A percentile compares a stretch with the other conserved stretches of the same genome.
These are phyloP conservation scores for Cerioporus squamosus DNA, from an alignment of 1,284 basidiomycete species.

Conservation along the genomic window DNA sequence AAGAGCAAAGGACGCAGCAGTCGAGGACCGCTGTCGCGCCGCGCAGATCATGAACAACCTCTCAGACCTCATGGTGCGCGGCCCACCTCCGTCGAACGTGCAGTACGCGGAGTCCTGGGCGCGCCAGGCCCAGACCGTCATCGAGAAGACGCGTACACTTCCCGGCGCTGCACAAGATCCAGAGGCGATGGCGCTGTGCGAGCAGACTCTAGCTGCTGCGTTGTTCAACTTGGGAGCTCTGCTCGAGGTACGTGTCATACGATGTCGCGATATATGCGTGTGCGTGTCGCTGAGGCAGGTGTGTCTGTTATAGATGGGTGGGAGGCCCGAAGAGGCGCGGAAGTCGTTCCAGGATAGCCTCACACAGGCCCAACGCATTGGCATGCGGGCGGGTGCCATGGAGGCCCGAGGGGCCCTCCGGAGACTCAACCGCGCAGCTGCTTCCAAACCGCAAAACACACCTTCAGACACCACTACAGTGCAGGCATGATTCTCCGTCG, in stretches of 20 bases:
- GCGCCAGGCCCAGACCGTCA: conserved; percentile 53
- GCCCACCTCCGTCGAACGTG: conserved; percentile 49
- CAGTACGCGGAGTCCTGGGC: conserved; percentile 68
- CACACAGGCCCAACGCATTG: conserved; percentile 52
- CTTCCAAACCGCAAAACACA: too few species aligned
- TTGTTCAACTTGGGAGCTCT: conserved; percentile 65
- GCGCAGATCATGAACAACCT: conserved; percentile 75
- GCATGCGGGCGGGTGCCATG: conserved; percentile 54
- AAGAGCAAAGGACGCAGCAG: conserved; percentile 37
- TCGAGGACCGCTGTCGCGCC: conserved; percentile 65
- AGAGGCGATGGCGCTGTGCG: conserved; percentile 46
- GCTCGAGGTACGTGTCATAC: conserved; percentile 41
- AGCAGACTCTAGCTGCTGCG: conserved; percentile 59
- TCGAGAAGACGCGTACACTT: conserved; percentile 42
- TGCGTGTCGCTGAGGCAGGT: neutral
- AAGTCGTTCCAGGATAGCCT: conserved; percentile 50
- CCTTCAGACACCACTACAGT: too few species aligned
- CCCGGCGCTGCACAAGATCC: conserved; percentile 19
- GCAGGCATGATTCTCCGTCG: too few species aligned
- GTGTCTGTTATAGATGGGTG: too few species aligned
- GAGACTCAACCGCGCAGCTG: conserved; percentile 35
- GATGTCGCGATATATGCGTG: neutral
- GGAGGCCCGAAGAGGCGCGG: conserved; percentile 49
- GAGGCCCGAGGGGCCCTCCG: conserved; percentile 53
- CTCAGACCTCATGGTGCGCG: conserved; percentile 59